Evolutionary conservation across 2,329 filamentous ascomycete genomes (phyloP).

Genomic region (Colletotrichum navitas): DNA sequence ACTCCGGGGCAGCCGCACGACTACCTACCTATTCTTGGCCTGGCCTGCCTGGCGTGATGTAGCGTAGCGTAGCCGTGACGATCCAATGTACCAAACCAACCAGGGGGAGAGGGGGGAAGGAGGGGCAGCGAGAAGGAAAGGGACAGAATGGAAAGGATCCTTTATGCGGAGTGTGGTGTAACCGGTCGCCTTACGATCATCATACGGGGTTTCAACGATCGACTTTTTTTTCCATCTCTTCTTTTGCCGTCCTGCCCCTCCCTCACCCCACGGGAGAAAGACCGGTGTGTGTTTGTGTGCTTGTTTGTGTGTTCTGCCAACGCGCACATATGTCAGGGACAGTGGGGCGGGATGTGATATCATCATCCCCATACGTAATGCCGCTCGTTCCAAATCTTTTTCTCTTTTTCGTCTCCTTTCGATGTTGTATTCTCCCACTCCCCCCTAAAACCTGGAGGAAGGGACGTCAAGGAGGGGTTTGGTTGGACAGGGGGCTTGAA

Average conservation of each 20-base stretch:
- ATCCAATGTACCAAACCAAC: not conserved
- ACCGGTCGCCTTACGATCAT: constrained; percentile 1
- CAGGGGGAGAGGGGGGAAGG: not conserved
- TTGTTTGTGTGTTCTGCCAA: not conserved
- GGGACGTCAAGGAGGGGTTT: constrained; percentile 1
- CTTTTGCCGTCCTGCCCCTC: not conserved
- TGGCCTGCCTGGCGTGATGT: not conserved
- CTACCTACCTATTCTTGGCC: not conserved
- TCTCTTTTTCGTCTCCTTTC: not conserved
- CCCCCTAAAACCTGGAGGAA: not conserved
- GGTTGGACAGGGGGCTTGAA: not conserved
- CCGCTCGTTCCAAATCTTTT: constrained; percentile 24
- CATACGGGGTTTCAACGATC: constrained; percentile 3
- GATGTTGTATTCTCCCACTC: not conserved
- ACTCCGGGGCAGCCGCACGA: constrained; percentile 17
- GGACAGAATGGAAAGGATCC: not conserved
- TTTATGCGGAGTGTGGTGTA: not conserved
- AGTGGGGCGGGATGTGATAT: constrained; percentile 39
- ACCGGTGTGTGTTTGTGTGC: not conserved
- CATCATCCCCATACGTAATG: constrained; percentile 38
- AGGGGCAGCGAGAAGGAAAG: not conserved
- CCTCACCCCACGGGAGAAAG: constrained; percentile 15
- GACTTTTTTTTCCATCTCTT: not conserved
- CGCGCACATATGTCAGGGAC: constrained; percentile 31
- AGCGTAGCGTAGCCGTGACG: constrained; percentile 8